Evolutionary conservation across 345 rosid genomes (phyloP).

Genomic region (Noccaea caerulescens): DNA sequence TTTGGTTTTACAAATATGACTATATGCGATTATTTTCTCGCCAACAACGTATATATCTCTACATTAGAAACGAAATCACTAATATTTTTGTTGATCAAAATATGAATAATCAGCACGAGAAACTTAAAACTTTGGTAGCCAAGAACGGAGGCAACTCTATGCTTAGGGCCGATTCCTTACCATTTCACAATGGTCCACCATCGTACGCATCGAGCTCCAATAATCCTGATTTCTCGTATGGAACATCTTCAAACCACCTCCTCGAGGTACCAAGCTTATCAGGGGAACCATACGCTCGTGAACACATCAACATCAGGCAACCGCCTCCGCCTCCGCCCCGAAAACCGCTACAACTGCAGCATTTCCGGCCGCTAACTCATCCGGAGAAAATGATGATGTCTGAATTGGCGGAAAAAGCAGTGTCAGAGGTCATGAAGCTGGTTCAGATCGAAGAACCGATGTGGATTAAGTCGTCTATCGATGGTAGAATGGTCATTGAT

Average conservation of each 20-base stretch:
- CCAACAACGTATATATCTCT: background rate
- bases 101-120: slow-evolving; percentile 6
- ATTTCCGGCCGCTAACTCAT: slow-evolving; percentile 39
- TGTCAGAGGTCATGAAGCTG: slow-evolving; percentile 57
- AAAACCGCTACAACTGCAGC: background rate
- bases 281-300: slow-evolving; percentile 25
- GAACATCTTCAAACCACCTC: slow-evolving; percentile 5
- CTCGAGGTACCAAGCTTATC: slow-evolving; percentile 12
- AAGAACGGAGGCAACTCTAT: slow-evolving; percentile 9
- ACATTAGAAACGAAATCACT: background rate
- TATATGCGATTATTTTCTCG: background rate
- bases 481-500: slow-evolving; percentile 52
- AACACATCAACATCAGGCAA: slow-evolving; percentile 3
- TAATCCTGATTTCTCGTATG: background rate
- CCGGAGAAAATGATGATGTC: slow-evolving; percentile 52
- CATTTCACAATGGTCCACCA: slow-evolving; percentile 2
- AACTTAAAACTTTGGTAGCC: background rate
- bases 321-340: background rate
- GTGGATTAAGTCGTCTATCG: slow-evolving; percentile 56
- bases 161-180: background rate
- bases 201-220: slow-evolving; percentile 13
- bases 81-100: slow-evolving; percentile 7
- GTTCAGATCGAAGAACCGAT: slow-evolving; percentile 55
- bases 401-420: slow-evolving; percentile 50
- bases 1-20: background rate